phyloP scores from a whole-genome alignment of 805 yeast species.

The Saturnispora kantuleensis region DNA sequence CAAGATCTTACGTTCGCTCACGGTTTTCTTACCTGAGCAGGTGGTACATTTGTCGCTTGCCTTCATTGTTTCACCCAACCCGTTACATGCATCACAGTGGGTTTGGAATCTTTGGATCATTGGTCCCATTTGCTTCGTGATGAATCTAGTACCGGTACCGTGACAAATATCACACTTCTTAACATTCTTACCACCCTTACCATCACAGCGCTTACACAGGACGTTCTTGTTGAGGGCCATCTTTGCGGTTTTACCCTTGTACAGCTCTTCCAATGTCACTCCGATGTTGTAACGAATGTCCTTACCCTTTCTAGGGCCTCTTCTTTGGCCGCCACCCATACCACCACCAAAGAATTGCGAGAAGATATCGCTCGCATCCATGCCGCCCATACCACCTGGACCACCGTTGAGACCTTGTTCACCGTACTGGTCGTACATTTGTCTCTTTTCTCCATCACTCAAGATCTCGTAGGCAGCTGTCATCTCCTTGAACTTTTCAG shows the following conservation, averaged over 20 bases:
- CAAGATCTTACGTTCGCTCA: conserved; percentile 80
- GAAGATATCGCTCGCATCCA: conserved; percentile 43
- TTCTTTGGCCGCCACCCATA: conserved; percentile 48
- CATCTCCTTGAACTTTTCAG: conserved; percentile 89
- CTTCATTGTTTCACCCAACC: conserved; percentile 82
- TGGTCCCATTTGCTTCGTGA: conserved; percentile 98
- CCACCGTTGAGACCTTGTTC: conserved; percentile 84
- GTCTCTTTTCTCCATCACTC: conserved; percentile 82
- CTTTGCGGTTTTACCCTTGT: conserved; percentile 88
- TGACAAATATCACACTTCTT: conserved; percentile 79
- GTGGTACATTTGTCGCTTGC: conserved; percentile 79
- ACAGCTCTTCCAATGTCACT: conserved; percentile 86
- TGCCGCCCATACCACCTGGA: conserved; percentile 47
- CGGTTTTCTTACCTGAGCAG: conserved; percentile 85
- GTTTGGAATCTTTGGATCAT: conserved; percentile 98
- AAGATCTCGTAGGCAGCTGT: conserved; percentile 84
- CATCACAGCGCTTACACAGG: conserved; percentile 80
- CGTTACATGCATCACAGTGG: conserved; percentile 84
- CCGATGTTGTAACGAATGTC: conserved; percentile 84
- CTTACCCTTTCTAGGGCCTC: conserved; percentile 82
- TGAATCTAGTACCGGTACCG: conserved; percentile 86
- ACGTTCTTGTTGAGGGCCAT: conserved; percentile 89
- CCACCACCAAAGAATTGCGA: conserved; percentile 49
- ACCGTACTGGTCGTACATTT: conserved; percentile 81
- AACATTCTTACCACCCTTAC: conserved; percentile 93